These are phyloP conservation scores for Phytophthora tentaculata DNA, from an alignment of 352 stramenopile species.

Conservation along the genomic window DNA sequence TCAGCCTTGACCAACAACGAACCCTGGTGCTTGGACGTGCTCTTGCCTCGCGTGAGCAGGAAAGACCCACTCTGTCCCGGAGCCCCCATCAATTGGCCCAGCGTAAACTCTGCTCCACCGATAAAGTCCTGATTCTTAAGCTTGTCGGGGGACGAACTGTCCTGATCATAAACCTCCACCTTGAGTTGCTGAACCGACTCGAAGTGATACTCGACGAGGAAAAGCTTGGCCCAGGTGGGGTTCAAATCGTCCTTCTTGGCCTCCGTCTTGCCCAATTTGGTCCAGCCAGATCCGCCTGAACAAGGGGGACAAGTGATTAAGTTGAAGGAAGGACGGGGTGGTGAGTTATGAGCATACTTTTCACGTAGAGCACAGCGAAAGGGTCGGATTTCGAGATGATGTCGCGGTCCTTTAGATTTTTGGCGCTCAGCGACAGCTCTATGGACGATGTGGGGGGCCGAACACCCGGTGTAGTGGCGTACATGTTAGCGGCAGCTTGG, in stretches of 20 bases:
- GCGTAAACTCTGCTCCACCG: conserved; percentile 71
- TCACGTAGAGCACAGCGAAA: conserved; percentile 73
- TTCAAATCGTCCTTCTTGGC: conserved; percentile 76
- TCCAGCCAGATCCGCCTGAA: conserved; percentile 64
- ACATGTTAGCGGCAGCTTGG: conserved; percentile 18
- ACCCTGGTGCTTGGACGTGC: conserved; percentile 50
- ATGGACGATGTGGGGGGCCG: conserved; percentile 55
- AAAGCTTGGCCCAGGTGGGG: conserved; percentile 80
- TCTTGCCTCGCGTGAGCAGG: conserved; percentile 52
- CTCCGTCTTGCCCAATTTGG: conserved; percentile 80
- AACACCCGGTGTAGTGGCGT: conserved; percentile 18
- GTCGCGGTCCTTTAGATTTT: conserved; percentile 86
- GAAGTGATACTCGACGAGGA: conserved; percentile 88
- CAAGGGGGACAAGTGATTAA: background rate
- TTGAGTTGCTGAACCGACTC: conserved; percentile 85
- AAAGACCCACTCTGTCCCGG: conserved; percentile 69
- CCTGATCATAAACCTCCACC: conserved; percentile 89
- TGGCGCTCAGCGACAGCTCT: conserved; percentile 86
- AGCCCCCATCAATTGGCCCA: conserved; percentile 83
- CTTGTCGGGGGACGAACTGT: conserved; percentile 63
- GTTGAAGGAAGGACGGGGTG: background rate
- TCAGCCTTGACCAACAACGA: conserved; percentile 66
- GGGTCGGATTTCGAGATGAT: conserved; percentile 89
- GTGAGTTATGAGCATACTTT: conserved; percentile 26
- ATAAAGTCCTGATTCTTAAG: conserved; percentile 81